A percentile compares a stretch with the other conserved stretches of the same genome.
Evolutionary conservation across 2,329 filamentous ascomycete genomes (phyloP).

Genomic region (Alternaria angustiovoidea): DNA sequence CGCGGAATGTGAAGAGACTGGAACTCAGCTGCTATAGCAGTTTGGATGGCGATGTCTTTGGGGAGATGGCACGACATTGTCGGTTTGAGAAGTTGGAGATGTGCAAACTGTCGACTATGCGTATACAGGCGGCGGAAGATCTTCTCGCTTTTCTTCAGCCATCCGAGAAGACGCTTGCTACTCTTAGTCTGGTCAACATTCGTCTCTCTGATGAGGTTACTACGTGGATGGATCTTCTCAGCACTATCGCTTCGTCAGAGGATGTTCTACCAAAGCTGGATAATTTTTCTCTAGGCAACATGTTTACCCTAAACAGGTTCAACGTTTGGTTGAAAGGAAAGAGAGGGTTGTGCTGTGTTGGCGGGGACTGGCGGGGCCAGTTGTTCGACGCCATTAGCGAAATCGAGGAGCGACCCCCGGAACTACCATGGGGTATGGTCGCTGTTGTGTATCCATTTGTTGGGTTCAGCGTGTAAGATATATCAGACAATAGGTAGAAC

Average conservation of each 20-base stretch:
- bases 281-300: constrained; percentile 14
- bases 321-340: constrained; percentile 10
- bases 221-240: constrained; percentile 26
- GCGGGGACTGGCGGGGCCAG: constrained; percentile 12
- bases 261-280: constrained; percentile 14
- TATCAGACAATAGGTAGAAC: background rate
- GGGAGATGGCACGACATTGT: constrained; percentile 33
- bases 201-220: constrained; percentile 17
- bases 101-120: constrained; percentile 30
- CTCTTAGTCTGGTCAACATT: constrained; percentile 22
- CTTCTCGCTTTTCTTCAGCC: constrained; percentile 26
- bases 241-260: constrained; percentile 12
- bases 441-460: constrained; percentile 34
- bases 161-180: constrained; percentile 15
- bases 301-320: constrained; percentile 15
- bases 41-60: constrained; percentile 34
- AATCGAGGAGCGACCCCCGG: constrained; percentile 13
- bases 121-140: constrained; percentile 15
- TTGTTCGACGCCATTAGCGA: constrained; percentile 13
- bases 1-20: constrained; percentile 21
- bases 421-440: constrained; percentile 28
- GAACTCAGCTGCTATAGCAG: constrained; percentile 36
- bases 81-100: constrained; percentile 20
- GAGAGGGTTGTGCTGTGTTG: constrained; percentile 13
- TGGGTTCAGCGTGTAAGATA: background rate